Evolutionary conservation across 108 stramenopile species (phyloP), one percentile per base, ranked within the genome.

Genomic region (Ochromonas danica): DNA sequence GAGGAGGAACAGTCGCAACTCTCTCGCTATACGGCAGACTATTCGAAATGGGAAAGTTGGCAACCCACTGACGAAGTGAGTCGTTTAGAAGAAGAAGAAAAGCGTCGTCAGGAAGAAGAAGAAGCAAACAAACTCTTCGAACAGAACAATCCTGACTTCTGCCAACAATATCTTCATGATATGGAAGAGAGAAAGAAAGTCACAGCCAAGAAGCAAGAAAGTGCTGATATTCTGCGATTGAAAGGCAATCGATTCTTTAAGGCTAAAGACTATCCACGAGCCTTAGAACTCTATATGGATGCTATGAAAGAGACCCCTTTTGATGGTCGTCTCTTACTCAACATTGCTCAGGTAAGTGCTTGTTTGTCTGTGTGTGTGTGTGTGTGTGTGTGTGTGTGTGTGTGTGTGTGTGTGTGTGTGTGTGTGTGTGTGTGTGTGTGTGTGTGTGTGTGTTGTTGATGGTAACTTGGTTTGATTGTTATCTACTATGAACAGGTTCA

Each of bases 161-260:
- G 82, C 43, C 25, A 62, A 0, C 61, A 61, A 0, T 78, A 62
- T 35, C 42, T 43, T 10, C 67, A 65, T 27, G 82, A 83, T 57
- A 79, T 79, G 40, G 67, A 77, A 31, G 42, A 71, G 40, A 40
- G 82, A 1, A 62, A 72, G 22, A 62, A 79, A 30, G 25, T 1
- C 22, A 61, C 35, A 1, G 1, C 0, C 39, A 83, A 83, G 72
- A 79, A 83, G 70, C 78, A 80, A 36, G 61, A 79, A 0, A 45
- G 27, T 1, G 82, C 82, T 0, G 41, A 67, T 0, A 79, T 38
- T 25, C 42, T 0, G 31, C 43, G 79, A 14, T 31, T 83, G 30
- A 79, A 80, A 43, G 82, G 82, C 0, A 83, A 83, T 42, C 28
- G 57, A 3, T 80, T 78, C 63, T 83, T 79, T 78, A 70, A 71